Conservation (phyloP, 164 flowering plant genomes). For the Vitis amurensis region DNA sequence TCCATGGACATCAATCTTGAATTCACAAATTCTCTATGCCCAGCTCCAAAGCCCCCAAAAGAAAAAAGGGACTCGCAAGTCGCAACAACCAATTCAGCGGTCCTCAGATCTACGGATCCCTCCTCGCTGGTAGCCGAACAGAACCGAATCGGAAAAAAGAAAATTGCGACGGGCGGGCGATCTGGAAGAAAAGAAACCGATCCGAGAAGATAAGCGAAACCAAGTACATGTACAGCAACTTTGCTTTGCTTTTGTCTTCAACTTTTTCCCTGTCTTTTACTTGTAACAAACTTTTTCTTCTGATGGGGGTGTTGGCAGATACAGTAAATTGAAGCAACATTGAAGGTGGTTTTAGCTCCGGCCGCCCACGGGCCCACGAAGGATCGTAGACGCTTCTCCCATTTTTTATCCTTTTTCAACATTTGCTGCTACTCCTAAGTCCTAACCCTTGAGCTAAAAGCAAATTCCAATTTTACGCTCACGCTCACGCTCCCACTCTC, state of each 20-base stretch:
- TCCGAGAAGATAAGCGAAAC: no score
- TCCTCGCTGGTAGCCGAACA: no score
- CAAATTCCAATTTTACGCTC: neutral
- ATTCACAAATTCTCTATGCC: no score
- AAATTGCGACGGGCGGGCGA: no score
- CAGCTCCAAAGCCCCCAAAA: no score
- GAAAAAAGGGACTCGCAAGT: no score
- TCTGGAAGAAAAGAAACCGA: no score
- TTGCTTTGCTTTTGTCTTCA: neutral
- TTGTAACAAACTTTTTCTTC: constrained; percentile 15
- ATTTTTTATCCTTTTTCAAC: neutral
- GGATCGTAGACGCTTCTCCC: constrained; percentile 20
- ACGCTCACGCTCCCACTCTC: neutral
- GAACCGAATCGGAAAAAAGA: no score
- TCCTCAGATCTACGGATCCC: no score
- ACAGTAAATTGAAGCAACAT: constrained; percentile 20
- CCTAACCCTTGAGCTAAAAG: neutral
- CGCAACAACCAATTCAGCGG: no score
- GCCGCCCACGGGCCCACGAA: constrained; percentile 21
- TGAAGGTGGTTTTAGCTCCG: neutral
- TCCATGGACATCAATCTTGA: no score
- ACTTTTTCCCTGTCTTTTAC: neutral
- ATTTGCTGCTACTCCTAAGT: no score
- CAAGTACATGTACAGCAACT: neutral
- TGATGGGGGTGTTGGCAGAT: constrained; percentile 12